Percentiles rank a stretch among this genome's conserved stretches.
These are phyloP conservation scores for Spencermartinsiella europaea DNA, from an alignment of 805 yeast species.

Conservation along the genomic window DNA sequence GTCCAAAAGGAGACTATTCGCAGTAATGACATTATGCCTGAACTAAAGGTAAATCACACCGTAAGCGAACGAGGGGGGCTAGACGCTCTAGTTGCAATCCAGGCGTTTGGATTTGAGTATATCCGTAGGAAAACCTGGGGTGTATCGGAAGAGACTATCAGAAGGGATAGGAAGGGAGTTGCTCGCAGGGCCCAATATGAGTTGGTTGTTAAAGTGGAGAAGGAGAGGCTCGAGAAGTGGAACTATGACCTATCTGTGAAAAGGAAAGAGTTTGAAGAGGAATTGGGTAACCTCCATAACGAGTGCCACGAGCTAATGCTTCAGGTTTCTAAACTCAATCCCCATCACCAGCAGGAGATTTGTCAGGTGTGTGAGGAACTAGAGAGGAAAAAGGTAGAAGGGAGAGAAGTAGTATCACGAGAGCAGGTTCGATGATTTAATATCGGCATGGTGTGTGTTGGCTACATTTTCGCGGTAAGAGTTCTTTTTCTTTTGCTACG, in stretches of 20 bases:
- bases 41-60: background rate
- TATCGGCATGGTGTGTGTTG: too few relatives aligned
- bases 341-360: background rate
- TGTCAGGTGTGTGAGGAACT: background rate
- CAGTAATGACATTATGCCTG: constrained; percentile 5
- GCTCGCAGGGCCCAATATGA: constrained; percentile 86
- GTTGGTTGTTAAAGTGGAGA: constrained; percentile 83
- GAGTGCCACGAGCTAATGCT: constrained; percentile 1
- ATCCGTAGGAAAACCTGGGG: constrained; percentile 22
- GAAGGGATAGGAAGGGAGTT: constrained; percentile 32
- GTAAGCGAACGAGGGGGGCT: constrained; percentile 16
- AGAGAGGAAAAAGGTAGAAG: background rate
- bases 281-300: constrained; percentile 4
- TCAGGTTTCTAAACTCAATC: background rate
- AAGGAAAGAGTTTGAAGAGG: constrained; percentile 19
- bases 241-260: constrained; percentile 57
- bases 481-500: too few relatives aligned
- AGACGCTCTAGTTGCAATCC: constrained; percentile 13
- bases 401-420: background rate
- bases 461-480: too few relatives aligned
- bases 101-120: constrained; percentile 25
- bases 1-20: constrained; percentile 4
- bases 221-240: constrained; percentile 89
- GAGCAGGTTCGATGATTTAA: too few relatives aligned
- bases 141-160: background rate